Evolutionary conservation across 345 rosid species (phyloP).

Genomic region (Brassica napus): DNA sequence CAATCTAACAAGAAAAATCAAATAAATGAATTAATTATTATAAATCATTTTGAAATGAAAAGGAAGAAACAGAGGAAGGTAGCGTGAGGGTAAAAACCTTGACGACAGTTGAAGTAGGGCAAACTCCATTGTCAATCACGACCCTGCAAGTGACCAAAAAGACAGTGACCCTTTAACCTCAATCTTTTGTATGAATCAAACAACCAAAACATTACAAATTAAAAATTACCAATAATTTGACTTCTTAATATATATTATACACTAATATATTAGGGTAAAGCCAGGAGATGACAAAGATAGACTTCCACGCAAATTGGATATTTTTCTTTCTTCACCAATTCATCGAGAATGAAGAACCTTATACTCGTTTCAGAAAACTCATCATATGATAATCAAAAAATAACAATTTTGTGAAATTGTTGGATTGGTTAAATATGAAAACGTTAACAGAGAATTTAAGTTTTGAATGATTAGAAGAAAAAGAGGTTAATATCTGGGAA

Average conservation of each 20-base stretch:
- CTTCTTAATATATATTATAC: conserved; percentile 19
- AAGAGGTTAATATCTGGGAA: neutral
- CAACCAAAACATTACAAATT: neutral
- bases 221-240: conserved; percentile 10
- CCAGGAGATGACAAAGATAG: conserved; percentile 13
- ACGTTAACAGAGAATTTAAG: neutral
- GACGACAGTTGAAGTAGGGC: conserved; percentile 81
- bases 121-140: conserved; percentile 91
- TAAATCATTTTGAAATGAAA: neutral
- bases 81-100: conserved; percentile 72
- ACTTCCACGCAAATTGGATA: conserved; percentile 29
- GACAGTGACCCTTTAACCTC: conserved; percentile 38
- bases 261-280: conserved; percentile 21
- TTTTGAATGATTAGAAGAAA: neutral
- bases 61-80: conserved; percentile 26
- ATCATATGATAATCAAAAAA: neutral
- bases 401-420: neutral
- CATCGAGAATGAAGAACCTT: neutral
- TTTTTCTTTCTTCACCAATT: neutral
- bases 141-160: conserved; percentile 64
- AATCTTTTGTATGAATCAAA: conserved; percentile 29
- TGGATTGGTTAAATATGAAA: neutral
- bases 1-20: conserved; percentile 48
- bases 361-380: neutral
- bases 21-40: conserved; percentile 7